phyloP scores from a whole-genome alignment of 495 filamentous ascomycete genomes.

The Geoglossum glabrum region DNA sequence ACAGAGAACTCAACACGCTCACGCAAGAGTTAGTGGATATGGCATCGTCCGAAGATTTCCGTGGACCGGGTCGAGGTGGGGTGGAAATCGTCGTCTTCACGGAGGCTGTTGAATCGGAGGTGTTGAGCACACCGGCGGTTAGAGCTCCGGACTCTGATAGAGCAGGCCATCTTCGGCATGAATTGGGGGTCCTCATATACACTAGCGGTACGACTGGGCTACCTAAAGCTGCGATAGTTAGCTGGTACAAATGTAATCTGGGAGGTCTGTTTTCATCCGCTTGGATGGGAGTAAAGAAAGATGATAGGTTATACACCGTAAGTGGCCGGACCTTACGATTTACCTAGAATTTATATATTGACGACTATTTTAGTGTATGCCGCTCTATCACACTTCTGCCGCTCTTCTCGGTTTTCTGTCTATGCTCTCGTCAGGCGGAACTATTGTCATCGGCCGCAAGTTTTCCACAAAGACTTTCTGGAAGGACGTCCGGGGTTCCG shows the following conservation, averaged over 20 bases:
- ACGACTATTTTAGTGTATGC: conserved; percentile 47
- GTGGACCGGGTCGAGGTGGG: conserved; percentile 23
- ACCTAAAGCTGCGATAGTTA: conserved; percentile 75
- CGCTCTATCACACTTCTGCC: conserved; percentile 81
- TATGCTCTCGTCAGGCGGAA: conserved; percentile 36
- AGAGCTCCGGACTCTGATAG: conserved; percentile 44
- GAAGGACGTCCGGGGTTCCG: conserved; percentile 48
- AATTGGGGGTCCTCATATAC: conserved; percentile 61
- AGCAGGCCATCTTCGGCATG: conserved; percentile 25
- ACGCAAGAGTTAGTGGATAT: conserved; percentile 25
- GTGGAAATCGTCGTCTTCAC: conserved; percentile 44
- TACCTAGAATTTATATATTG: conserved; percentile 6
- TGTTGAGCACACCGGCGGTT: conserved; percentile 31
- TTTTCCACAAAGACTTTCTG: conserved; percentile 76
- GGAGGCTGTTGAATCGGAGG: conserved; percentile 39
- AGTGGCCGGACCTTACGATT: conserved; percentile 8
- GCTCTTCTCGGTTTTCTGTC: conserved; percentile 45
- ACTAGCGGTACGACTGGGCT: conserved; percentile 81
- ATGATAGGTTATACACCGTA: conserved; percentile 70
- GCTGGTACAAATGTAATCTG: conserved; percentile 46
- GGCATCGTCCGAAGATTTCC: conserved; percentile 23
- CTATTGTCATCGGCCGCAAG: conserved; percentile 53
- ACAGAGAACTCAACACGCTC: conserved; percentile 40
- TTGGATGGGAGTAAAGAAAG: conserved; percentile 34
- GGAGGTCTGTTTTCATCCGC: conserved; percentile 31